Base-by-base conservation (phyloP, 305 asterid genomes). In the Plantago coronopus region DNA sequence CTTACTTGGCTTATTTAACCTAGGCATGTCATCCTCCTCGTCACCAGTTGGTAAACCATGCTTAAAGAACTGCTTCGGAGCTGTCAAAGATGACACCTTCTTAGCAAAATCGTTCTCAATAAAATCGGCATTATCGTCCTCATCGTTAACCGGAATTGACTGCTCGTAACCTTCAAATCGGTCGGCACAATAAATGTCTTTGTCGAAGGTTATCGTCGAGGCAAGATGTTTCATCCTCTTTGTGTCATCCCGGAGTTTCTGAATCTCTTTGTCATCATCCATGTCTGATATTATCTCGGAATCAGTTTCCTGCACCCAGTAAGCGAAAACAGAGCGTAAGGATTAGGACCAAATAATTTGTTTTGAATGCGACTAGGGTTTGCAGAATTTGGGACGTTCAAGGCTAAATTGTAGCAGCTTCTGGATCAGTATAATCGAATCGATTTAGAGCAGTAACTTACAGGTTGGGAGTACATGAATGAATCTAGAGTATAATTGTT, bases 191-290 rank as follows among this genome's bases (percentile, higher is more conserved):
- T 91, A 91, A 13, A 85, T 76, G 27, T 87, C 95, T 4, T 81
- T 84, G 74, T 89, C 97, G 54, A 79, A 88, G 17, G 75, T 34
- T 78, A 81, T 81, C 0, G 76, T 69, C 16, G 94, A 82, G 13
- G 97, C 96, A 17, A 90, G 71, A 74, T 90, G 84, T 65, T 87
- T 96, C 97, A 90, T 83, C 65, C 85, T 85, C 64, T 83, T 82
- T 79, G 94, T 82, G 79, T 90, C 96, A 51, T 85, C 96, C 23
- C 80, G 83, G 27, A 76, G 65, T 73, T 17, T 86, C 79, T 76
- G 87, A 75, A 87, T 87, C 89, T 89, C 97, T 15, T 62, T 1
- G 29, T 80, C 84, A 60, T 58, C 83, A n/a, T 81, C 93, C 93
- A 84, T 84, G 18, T 70, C 69, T 16, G 9, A 9, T 3, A 31